Evolutionary conservation across 345 rosid species (phyloP).

Genomic region (Gossypium arboreum): DNA sequence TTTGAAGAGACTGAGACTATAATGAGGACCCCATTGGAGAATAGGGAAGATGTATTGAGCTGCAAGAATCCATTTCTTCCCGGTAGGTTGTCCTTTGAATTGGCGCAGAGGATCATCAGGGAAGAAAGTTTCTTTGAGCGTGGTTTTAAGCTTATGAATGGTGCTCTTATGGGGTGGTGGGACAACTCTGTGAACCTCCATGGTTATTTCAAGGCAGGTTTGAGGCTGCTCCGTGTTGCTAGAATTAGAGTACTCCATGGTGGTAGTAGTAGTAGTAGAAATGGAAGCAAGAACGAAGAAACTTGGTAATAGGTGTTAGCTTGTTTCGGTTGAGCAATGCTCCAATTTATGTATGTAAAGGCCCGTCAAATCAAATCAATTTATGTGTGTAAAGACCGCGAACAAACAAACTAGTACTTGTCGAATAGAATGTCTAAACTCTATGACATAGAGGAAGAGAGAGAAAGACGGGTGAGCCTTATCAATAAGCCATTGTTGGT

Average conservation of each 20-base stretch:
- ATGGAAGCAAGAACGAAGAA: neutral
- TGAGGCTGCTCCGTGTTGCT: conserved; percentile 14
- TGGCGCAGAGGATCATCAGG: conserved; percentile 96
- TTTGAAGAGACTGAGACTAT: conserved; percentile 63
- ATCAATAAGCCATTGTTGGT: neutral
- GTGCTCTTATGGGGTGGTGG: conserved; percentile 70
- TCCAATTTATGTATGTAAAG: neutral
- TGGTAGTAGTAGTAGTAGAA: neutral
- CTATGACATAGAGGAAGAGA: neutral
- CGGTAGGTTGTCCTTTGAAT: conserved; percentile 67
- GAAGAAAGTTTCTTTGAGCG: conserved; percentile 85
- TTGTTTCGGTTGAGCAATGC: conserved; percentile 2
- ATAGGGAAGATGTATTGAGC: conserved; percentile 82
- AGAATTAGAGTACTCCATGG: conserved; percentile 31
- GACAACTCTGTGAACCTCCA: conserved; percentile 69
- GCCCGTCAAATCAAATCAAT: conserved; percentile 17
- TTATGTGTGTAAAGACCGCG: conserved; percentile 21
- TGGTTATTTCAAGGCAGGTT: conserved; percentile 36
- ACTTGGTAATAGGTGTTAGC: neutral
- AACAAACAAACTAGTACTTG: conserved; percentile 21
- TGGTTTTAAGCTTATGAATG: conserved; percentile 43
- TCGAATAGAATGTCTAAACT: neutral
- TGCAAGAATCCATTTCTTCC: conserved; percentile 53
- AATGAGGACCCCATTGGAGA: conserved; percentile 84
- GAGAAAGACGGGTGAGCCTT: neutral